phyloP scores from a whole-genome alignment of 2,329 filamentous ascomycete species.

The Fusarium proliferatum region DNA sequence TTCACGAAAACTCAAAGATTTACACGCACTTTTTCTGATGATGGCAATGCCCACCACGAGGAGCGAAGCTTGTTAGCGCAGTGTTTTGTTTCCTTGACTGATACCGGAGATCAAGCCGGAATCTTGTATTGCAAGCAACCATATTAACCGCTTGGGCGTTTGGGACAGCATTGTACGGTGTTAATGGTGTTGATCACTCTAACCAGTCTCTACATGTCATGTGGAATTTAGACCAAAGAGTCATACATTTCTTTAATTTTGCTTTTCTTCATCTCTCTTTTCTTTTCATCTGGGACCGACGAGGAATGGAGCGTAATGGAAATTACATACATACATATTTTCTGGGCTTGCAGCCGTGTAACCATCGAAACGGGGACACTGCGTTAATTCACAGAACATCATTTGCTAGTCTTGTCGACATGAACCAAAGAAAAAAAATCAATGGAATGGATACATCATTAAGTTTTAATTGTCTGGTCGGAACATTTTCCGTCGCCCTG shows the following conservation, averaged over 20 bases:
- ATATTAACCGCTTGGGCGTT: constrained; percentile 64
- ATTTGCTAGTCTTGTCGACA: constrained; percentile 25
- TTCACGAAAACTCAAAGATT: constrained; percentile 98
- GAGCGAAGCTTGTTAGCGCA: constrained; percentile 39
- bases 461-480: constrained; percentile 1
- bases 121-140: constrained; percentile 63
- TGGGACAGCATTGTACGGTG: constrained; percentile 69
- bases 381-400: constrained; percentile 37
- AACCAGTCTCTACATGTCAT: constrained; percentile 51
- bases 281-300: constrained; percentile 41
- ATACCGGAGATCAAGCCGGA: constrained; percentile 43
- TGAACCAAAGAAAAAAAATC: constrained; percentile 17
- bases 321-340: constrained; percentile 25
- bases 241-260: constrained; percentile 54
- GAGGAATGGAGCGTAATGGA: constrained; percentile 27
- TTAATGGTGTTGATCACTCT: constrained; percentile 62
- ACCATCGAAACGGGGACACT: constrained; percentile 24
- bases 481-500: not conserved
- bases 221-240: constrained; percentile 51
- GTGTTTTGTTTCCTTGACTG: constrained; percentile 44
- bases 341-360: constrained; percentile 33
- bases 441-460: constrained; percentile 29
- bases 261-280: constrained; percentile 38
- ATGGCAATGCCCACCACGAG: constrained; percentile 46
- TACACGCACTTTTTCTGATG: constrained; percentile 99